A percentile compares a stretch with the other conserved stretches of the same genome.
Evolutionary conservation across 345 rosid species (phyloP).

Genomic region (Combretum micranthum): DNA sequence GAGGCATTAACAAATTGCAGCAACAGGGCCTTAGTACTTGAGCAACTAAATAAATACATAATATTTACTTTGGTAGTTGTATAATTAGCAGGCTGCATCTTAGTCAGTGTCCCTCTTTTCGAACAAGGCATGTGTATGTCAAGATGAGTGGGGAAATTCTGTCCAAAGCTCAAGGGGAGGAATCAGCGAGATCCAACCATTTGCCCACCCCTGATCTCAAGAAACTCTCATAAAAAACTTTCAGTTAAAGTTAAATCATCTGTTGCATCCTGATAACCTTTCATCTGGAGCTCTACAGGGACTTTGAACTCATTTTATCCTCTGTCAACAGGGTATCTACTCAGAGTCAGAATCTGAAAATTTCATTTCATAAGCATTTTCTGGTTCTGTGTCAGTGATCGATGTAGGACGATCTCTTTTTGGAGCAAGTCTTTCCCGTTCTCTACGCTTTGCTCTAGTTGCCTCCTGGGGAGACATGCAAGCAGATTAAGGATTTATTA

Average conservation of each 20-base stretch:
- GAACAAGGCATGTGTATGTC: too few species aligned
- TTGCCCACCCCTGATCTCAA: too few species aligned
- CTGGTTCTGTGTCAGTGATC: conserved; percentile 63
- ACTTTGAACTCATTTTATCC: background rate
- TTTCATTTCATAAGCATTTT: conserved; percentile 59
- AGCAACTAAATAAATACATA: too few species aligned
- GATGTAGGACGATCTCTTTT: conserved; percentile 44
- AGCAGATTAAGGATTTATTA: background rate
- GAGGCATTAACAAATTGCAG: too few species aligned
- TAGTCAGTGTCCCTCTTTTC: too few species aligned
- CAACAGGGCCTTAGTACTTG: too few species aligned
- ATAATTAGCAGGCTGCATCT: too few species aligned
- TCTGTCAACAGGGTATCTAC: conserved; percentile 11
- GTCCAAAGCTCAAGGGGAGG: too few species aligned
- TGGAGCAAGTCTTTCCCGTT: conserved; percentile 18
- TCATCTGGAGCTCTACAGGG: background rate
- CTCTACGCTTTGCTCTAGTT: conserved; percentile 22
- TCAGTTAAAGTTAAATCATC: background rate
- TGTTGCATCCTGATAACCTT: background rate
- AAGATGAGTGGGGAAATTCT: too few species aligned
- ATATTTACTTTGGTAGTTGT: too few species aligned
- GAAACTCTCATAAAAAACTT: too few species aligned
- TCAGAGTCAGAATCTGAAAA: conserved; percentile 63
- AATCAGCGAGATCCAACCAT: too few species aligned
- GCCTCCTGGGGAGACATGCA: conserved; percentile 33